Percentiles rank a stretch among this genome's conserved stretches.
phyloP scores from a whole-genome alignment of 1,284 basidiomycete species.

The Cryptococcus neoformans region DNA sequence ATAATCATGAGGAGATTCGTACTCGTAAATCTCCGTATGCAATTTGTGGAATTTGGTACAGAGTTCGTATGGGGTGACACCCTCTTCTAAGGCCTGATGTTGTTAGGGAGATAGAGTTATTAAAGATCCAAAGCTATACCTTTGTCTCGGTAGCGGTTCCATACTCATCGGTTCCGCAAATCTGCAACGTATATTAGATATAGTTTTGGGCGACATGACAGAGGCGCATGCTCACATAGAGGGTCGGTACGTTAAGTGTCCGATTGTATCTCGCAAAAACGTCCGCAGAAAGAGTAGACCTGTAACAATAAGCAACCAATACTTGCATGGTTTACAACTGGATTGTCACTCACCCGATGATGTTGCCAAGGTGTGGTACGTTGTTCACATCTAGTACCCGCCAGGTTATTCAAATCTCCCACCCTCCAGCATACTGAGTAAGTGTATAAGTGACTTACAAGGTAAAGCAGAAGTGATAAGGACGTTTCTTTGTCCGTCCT shows the following conservation, averaged over 20 bases:
- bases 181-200: slow-evolving; percentile 55
- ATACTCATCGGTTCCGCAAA: slow-evolving; percentile 99
- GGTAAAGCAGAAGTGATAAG: slow-evolving; percentile 95
- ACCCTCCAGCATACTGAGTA: not conserved
- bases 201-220: slow-evolving; percentile 55
- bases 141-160: slow-evolving; percentile 95
- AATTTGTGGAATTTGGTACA: slow-evolving; percentile 92
- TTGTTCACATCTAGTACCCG: slow-evolving; percentile 79
- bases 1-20: slow-evolving; percentile 2
- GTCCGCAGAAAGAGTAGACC: slow-evolving; percentile 74
- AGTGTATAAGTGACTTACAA: slow-evolving; percentile 49
- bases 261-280: slow-evolving; percentile 84
- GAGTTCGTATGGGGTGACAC: slow-evolving; percentile 77
- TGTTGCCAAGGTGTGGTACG: slow-evolving; percentile 98
- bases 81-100: slow-evolving; percentile 83
- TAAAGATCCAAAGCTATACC: slow-evolving; percentile 19
- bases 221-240: slow-evolving; percentile 36
- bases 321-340: not conserved
- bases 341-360: slow-evolving; percentile 70
- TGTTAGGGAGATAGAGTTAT: too few relatives aligned
- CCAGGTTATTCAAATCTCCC: not conserved
- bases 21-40: slow-evolving; percentile 86
- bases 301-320: slow-evolving; percentile 2
- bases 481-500: slow-evolving; percentile 78
- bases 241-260: slow-evolving; percentile 52